Base-by-base conservation (phyloP, 768 basidiomycete species). In the Boletellus emodensis region DNA sequence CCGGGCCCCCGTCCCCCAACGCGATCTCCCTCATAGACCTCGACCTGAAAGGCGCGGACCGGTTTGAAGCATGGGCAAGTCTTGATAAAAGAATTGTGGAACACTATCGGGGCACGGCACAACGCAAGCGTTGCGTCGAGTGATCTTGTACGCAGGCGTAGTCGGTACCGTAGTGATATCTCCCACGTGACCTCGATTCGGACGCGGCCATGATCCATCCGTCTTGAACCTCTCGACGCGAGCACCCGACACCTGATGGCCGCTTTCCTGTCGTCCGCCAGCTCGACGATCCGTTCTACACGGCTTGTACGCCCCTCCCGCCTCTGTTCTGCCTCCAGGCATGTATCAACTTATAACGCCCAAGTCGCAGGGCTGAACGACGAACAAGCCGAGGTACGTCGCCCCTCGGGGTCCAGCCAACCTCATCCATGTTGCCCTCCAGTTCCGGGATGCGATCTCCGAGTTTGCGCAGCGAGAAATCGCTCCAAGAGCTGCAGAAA, bases 381-480 rank as follows among this genome's bases (percentile, higher is more conserved):
- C 26, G 88, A 90, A 42, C 90, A 93, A 62, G 74, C 74, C 28
- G 90, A 93, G 75, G 91, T 89, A 59, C 50, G 74, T 65, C 33
- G 36, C 34, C 32, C 24, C 44, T 28, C 30, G 43, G 7, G 14
- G 13, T 32, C 38, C 48, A 28, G 40, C 28, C 38, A 22, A 1
- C 6, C 49, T 51, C 7, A 46, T 28, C 17, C 13, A 3, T 46
- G 24, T 18, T 34, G 36, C 45, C 32, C 10, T 46, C 45, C 44
- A 96, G 93, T 94, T 97, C 64, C 74, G 89, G 52, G 81, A 83
- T 61, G 88, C 85, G 1, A 83, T 95, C 1, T 69, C 73, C 20
- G 81, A 86, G 43, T 97, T 96, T 59, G 85, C 91, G 2, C 75
- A 86, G 68, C 82, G 81, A 56, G 93, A 94, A 66, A 72, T 96